phyloP scores from a whole-genome alignment of 257 asterid species.

The Forsythia suspensa region DNA sequence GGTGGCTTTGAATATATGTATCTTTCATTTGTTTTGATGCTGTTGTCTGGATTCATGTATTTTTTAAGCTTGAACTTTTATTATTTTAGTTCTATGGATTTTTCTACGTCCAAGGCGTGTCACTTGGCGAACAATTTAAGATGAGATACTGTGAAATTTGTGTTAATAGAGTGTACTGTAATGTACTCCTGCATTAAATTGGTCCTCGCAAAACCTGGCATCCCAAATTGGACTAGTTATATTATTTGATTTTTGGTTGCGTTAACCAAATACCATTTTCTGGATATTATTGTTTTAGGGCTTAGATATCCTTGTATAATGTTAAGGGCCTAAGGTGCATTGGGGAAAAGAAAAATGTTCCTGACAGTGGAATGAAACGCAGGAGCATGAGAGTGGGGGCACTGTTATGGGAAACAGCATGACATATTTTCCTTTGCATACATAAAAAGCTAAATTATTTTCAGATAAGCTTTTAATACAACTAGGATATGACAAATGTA shows the following conservation, averaged over 20 bases:
- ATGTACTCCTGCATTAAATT: not conserved
- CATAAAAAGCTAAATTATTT: no score
- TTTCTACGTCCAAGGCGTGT: not conserved
- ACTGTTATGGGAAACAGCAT: not conserved
- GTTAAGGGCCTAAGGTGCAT: not conserved
- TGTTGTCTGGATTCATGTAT: not conserved
- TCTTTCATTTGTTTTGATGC: not conserved
- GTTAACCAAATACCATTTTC: not conserved
- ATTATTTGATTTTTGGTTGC: not conserved
- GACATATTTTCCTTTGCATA: no score
- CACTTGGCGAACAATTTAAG: not conserved
- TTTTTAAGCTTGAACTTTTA: not conserved
- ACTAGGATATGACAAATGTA: not conserved
- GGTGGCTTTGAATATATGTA: not conserved
- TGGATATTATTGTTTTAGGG: not conserved
- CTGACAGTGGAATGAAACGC: no score
- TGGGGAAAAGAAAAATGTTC: not conserved
- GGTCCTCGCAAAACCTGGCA: not conserved
- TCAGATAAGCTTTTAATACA: no score
- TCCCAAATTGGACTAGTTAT: not conserved
- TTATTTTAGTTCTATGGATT: not conserved
- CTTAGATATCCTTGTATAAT: not conserved
- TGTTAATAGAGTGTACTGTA: not conserved
- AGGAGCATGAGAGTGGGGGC: not conserved
- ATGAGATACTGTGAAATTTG: not conserved